Conservation (phyloP, 495 filamentous ascomycete genomes). For the Neurospora sp. region DNA sequence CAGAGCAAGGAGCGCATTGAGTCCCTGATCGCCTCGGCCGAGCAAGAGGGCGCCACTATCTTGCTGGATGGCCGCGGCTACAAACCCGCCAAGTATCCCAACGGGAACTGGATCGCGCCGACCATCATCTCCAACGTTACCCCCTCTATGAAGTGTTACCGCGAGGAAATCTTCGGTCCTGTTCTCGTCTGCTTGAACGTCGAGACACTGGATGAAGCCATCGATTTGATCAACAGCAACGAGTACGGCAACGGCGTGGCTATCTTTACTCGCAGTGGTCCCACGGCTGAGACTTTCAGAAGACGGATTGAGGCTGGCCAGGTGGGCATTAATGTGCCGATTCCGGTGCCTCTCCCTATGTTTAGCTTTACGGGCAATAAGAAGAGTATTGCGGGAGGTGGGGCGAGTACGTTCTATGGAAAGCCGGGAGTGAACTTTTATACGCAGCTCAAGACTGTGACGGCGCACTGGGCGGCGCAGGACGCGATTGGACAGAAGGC, state of each 20-base stretch:
- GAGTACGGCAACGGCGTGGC: slow-evolving; percentile 59
- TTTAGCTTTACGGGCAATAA: slow-evolving; percentile 99
- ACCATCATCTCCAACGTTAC: slow-evolving; percentile 94
- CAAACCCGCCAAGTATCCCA: slow-evolving; percentile 85
- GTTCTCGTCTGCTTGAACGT: slow-evolving; percentile 81
- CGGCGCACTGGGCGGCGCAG: slow-evolving; percentile 71
- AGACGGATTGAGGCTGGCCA: slow-evolving; percentile 64
- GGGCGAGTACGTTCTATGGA: slow-evolving; percentile 92
- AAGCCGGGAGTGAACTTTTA: slow-evolving; percentile 88
- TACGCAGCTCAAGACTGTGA: slow-evolving; percentile 96
- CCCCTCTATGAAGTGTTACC: slow-evolving; percentile 87
- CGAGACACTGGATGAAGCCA: slow-evolving; percentile 70
- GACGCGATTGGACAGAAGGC: slow-evolving; percentile 77
- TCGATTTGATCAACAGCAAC: slow-evolving; percentile 55
- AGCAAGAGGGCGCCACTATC: slow-evolving; percentile 89
- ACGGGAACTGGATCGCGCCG: slow-evolving; percentile 92
- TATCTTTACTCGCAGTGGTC: slow-evolving; percentile 52
- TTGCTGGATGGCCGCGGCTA: slow-evolving; percentile 86
- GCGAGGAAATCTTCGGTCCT: slow-evolving; percentile 93
- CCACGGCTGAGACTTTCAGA: slow-evolving; percentile 52
- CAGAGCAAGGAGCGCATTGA: slow-evolving; percentile 88
- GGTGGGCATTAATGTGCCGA: slow-evolving; percentile 76
- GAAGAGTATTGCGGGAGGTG: slow-evolving; percentile 87
- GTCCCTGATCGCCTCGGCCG: slow-evolving; percentile 74
- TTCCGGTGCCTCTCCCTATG: slow-evolving; percentile 84